Evolutionary conservation across 2,329 filamentous ascomycete genomes (phyloP), one percentile per base, ranked within the genome.

Genomic region (Claviceps digitariae): DNA sequence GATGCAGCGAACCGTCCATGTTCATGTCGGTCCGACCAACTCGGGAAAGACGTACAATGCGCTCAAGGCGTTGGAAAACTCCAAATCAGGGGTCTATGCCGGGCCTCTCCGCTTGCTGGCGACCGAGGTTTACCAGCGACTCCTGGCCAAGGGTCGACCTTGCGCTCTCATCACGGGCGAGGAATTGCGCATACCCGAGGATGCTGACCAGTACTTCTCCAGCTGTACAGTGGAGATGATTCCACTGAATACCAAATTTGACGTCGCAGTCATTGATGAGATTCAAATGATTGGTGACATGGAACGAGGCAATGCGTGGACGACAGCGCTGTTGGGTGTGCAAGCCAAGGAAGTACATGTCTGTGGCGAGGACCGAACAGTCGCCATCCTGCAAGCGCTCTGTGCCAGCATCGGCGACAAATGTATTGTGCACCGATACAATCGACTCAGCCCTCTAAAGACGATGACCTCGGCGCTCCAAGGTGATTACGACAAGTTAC

Each of bases 21-120:
- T 98, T 21, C 93, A 98, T 62, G 90, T 98, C 50, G 93, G 93
- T 0, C 93, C 93, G 1, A 98, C 93, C 2, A 98, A 98, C 67
- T 97, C 93, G 0, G 93, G 93, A 54, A 98, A 98, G 74, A 98
- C 94, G 0, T 98, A 97, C 65, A 86, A 90, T 64, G 94, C 93
- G 0, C 72, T 98, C 57, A 84, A 95, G 69, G 82, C 86, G 13
- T 76, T 98, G 12, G 88, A 96, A 65, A 74, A 80, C 50, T 84
- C 85, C 2, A 76, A 83, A 31, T 77, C 75, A 9, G 93, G 93
- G 41, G 83, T 95, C 50, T 98, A 97, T 65, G 89, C 91, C 3
- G 93, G 94, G 0, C 93, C 93, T 0, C 72, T 98, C 46, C 81
- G 93, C 49, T 72, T 98, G 48, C 75, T 98, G 29, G 93, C 93